Evolutionary conservation across 2,329 filamentous ascomycete genomes (phyloP).

Genomic region (Pseudogymnoascus sp.): DNA sequence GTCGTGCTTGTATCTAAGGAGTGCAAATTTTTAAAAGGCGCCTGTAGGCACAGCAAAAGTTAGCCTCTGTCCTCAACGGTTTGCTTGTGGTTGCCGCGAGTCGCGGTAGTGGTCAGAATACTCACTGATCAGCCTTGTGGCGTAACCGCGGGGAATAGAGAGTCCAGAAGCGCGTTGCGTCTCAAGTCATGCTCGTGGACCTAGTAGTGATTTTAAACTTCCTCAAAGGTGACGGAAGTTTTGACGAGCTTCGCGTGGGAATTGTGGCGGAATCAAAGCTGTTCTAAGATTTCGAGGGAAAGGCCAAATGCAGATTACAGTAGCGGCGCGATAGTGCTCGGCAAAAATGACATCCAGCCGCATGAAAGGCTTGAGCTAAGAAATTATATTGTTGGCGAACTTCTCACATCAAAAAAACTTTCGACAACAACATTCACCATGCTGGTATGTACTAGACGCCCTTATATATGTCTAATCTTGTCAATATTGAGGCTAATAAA

Average conservation of each 20-base stretch:
- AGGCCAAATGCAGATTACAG: slow-evolving; percentile 10
- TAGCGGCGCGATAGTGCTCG: slow-evolving; percentile 11
- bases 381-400: slow-evolving; percentile 17
- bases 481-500: slow-evolving; percentile 1
- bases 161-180: slow-evolving; percentile 18
- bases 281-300: slow-evolving; percentile 6
- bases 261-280: slow-evolving; percentile 14
- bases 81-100: neutral
- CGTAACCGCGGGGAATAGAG: slow-evolving; percentile 20
- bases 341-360: slow-evolving; percentile 12
- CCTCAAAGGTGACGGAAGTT: slow-evolving; percentile 11
- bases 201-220: slow-evolving; percentile 11
- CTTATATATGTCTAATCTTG: slow-evolving; percentile 14
- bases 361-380: slow-evolving; percentile 15
- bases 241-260: slow-evolving; percentile 13
- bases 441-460: neutral
- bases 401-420: slow-evolving; percentile 11
- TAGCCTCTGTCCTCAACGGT: slow-evolving; percentile 10
- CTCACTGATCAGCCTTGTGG: slow-evolving; percentile 24
- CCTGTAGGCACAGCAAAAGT: slow-evolving; percentile 13
- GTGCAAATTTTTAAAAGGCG: slow-evolving; percentile 8
- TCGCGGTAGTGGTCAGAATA: neutral
- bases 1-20: slow-evolving; percentile 15
- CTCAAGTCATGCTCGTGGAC: slow-evolving; percentile 27
- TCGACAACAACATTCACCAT: slow-evolving; percentile 7